Evolutionary conservation across 306 rosid species (phyloP), one percentile per base, ranked within the genome.

Genomic region (Sphenostylis stenocarpa): DNA sequence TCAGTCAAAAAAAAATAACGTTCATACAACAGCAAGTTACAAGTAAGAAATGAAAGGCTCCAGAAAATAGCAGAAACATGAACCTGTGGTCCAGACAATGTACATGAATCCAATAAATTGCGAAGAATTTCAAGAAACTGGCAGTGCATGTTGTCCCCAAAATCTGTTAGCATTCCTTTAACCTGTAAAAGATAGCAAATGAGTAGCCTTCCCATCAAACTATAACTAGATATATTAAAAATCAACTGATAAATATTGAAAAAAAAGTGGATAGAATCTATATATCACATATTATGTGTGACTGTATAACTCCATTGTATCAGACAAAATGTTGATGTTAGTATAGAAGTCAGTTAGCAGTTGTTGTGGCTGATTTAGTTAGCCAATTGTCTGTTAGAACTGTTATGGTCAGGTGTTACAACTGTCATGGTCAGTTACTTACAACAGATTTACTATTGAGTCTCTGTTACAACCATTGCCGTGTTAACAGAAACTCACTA

Each of bases 101-200:
- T 84, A 82, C 87, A 82, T 4, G 97, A 91, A 87, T 94, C 97
- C 85, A 94, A 83, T 51, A 94, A 84, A 82, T 87, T 86, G 57
- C 98, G 97, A 84, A 94, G 96, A 84, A 94, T 94, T 89, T 94
- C 98, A 85, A 91, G 96, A 83, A 94, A 94, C 87, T 94, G 98
- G 78, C 98, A 94, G 77, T 94, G 90, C 98, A 91, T 94, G 79
- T 87, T 86, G 68, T 91, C 97, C 81, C 89, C 98, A 39, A 94
- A 94, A 83, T 94, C 98, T 51, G 98, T 89, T 64, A 86, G 67
- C 96, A 94, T 85, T 86, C 97, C 98, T 56, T 91, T 89, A 45
- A 94, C 96, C 98, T 94, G 85, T 24, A 83, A 29, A 70, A 64
- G 23, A 82, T 73, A 48, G 62, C 82, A 71, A 17, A 21, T 44